Conservation (phyloP, 306 rosid genomes). For the Fragaria ananassa region DNA sequence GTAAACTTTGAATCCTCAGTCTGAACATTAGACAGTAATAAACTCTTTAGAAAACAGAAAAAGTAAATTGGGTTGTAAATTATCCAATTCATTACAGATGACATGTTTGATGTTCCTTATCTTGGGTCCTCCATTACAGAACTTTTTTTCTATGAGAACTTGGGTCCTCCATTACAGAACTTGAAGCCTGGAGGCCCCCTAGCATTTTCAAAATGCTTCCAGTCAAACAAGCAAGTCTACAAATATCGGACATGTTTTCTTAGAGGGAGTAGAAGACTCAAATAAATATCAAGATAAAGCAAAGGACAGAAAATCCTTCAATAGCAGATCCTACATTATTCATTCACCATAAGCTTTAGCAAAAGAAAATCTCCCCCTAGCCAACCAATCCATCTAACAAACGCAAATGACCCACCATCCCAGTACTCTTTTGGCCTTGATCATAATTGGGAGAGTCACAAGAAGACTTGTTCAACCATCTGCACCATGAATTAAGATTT, state of each 20-base stretch:
- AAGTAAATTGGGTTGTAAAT: not conserved
- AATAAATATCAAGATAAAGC: conserved; percentile 39
- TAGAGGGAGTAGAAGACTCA: conserved; percentile 40
- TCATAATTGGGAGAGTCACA: conserved; percentile 26
- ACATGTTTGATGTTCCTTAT: not conserved
- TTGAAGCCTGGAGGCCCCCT: conserved; percentile 19
- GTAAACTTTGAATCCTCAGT: not conserved
- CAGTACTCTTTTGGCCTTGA: conserved; percentile 52
- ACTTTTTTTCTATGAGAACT: not conserved
- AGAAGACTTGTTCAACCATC: conserved; percentile 53
- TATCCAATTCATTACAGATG: not conserved
- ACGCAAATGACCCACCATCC: conserved; percentile 41
- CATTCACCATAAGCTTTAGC: conserved; percentile 31
- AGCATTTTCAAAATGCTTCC: conserved; percentile 52
- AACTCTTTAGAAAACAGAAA: not conserved
- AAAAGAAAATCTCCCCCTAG: conserved; percentile 53
- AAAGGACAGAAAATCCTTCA: conserved; percentile 45
- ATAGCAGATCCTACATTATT: conserved; percentile 53
- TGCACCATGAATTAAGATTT: conserved; percentile 32
- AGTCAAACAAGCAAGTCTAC: conserved; percentile 60
- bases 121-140: conserved; percentile 35
- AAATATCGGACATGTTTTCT: conserved; percentile 80
- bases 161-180: conserved; percentile 37
- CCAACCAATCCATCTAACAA: conserved; percentile 43
- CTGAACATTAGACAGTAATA: not conserved